Evolutionary conservation across 257 asterid genomes (phyloP).

Genomic region (Prunella vulgaris): DNA sequence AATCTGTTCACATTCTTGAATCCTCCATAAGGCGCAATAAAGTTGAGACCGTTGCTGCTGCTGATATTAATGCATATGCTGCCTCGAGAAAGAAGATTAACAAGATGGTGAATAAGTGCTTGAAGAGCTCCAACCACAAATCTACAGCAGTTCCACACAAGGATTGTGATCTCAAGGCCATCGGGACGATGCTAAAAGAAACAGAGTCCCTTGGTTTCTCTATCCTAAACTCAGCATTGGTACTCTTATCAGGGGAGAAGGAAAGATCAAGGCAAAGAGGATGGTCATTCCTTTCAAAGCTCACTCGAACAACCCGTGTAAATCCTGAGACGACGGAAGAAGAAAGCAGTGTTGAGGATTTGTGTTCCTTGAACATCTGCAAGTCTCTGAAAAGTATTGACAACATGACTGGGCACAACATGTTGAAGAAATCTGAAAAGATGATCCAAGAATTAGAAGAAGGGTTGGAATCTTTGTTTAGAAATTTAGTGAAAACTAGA

Average conservation of each 20-base stretch:
- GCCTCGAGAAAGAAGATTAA: slow-evolving; percentile 29
- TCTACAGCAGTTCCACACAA: not conserved
- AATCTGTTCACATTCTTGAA: slow-evolving; percentile 31
- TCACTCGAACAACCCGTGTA: slow-evolving; percentile 10
- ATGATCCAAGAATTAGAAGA: no score
- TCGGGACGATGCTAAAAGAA: slow-evolving; percentile 20
- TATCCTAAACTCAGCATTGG: slow-evolving; percentile 2
- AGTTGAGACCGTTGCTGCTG: not conserved
- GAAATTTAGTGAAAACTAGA: no score
- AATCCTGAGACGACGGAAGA: not conserved
- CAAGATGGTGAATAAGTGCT: slow-evolving; percentile 20
- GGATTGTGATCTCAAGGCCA: not conserved
- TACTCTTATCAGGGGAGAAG: slow-evolving; percentile 26
- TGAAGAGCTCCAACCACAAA: slow-evolving; percentile 16
- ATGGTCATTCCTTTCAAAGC: slow-evolving; percentile 36
- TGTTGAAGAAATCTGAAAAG: no score
- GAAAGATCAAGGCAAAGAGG: slow-evolving; percentile 17
- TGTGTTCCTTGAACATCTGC: slow-evolving; percentile 10
- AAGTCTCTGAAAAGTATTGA: no score
- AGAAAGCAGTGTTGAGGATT: not conserved
- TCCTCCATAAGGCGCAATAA: slow-evolving; percentile 31
- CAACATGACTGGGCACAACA: no score
- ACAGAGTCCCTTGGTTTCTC: slow-evolving; percentile 8
- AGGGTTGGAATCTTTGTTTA: no score
- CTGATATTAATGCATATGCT: slow-evolving; percentile 16